Base-by-base conservation (phyloP, 1,284 basidiomycete species). In the Cryptococcus floricola region DNA sequence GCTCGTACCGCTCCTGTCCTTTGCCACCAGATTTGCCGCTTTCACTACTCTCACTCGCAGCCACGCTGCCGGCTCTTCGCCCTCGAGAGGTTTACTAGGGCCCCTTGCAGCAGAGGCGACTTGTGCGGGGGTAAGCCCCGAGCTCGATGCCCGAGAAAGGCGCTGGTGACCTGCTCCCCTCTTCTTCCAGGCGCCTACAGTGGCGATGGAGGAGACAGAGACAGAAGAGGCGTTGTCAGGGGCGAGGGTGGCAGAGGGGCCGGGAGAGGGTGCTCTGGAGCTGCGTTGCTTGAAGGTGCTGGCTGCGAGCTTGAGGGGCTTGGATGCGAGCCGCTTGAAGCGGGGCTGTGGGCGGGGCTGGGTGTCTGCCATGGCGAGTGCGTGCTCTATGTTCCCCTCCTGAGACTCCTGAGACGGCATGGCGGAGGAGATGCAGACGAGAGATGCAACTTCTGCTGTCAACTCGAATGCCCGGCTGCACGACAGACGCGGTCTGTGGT, bases 1-100 rank as follows among this genome's bases (percentile, higher is more conserved):
- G 54, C 67, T 69, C 7, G 64, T 66, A 0, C 80, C 80, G 48
- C 78, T 78, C 18, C 79, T 67, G 67, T 82, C 81, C 66, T 80
- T 81, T 5, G 77, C 75, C 13, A 78, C 69, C 34, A 81, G 69
- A 12, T 71, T 69, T n/a, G 74, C 62, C 1, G 77, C 80, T 1
- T 73, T 69, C 16, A 79, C 69, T 4, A 81, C 71, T n/a, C 74
- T 65, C 8, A 80, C 74, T 39, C 77, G 68, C 13, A 80, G 62
- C 46, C 65, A 63, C 0, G 71, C 77, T 4, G 77, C 70, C 0
- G 77, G 77, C 43, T 72, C 66, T 50, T 79, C 76, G 18, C 70
- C 69, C 5, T 76, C 74, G 7, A 75, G 50, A 1, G 74, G 75
- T 53, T 75, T 75, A 27, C 68, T 54, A 2, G 72, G 73, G 3